These are phyloP conservation scores for Phytopythium litorale DNA, from an alignment of 352 stramenopile species.

Conservation along the genomic window DNA sequence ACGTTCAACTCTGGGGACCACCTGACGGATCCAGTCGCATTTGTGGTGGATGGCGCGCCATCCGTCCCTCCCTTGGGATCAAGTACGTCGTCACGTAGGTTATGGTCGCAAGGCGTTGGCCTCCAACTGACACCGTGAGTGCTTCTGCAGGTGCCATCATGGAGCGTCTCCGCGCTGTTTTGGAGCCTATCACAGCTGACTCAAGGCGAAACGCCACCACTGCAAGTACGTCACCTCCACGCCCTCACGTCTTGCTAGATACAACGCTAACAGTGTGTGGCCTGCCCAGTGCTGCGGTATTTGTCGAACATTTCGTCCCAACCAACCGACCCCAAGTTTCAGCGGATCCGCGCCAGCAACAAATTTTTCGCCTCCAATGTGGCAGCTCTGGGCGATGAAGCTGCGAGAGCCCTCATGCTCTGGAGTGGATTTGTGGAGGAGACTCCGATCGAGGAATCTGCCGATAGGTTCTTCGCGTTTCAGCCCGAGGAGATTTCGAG, in stretches of 20 bases:
- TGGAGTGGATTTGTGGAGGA: conserved; percentile 57
- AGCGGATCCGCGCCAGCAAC: conserved; percentile 70
- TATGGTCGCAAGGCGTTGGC: not conserved
- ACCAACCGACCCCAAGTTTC: conserved; percentile 56
- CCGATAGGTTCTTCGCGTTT: conserved; percentile 44
- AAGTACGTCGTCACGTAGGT: conserved; percentile 14
- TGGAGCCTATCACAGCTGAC: conserved; percentile 13
- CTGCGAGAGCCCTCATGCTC: conserved; percentile 20
- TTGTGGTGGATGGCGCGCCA: conserved; percentile 26
- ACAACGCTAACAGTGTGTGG: not conserved
- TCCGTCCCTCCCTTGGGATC: conserved; percentile 9
- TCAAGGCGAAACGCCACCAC: conserved; percentile 22
- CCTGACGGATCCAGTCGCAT: conserved; percentile 48
- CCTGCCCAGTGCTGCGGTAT: conserved; percentile 46
- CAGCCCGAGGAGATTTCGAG: conserved; percentile 9
- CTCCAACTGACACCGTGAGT: not conserved
- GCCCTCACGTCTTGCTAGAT: not conserved
- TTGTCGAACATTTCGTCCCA: conserved; percentile 58
- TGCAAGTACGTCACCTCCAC: conserved; percentile 21
- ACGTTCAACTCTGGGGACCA: conserved; percentile 64
- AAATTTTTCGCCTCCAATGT: conserved; percentile 64
- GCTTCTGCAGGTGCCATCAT: conserved; percentile 17
- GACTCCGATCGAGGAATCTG: conserved; percentile 9
- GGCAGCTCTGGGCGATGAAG: conserved; percentile 16
- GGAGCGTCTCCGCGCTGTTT: conserved; percentile 15